phyloP scores from a whole-genome alignment of 768 basidiomycete genomes.

The Leccinum variicolor region DNA sequence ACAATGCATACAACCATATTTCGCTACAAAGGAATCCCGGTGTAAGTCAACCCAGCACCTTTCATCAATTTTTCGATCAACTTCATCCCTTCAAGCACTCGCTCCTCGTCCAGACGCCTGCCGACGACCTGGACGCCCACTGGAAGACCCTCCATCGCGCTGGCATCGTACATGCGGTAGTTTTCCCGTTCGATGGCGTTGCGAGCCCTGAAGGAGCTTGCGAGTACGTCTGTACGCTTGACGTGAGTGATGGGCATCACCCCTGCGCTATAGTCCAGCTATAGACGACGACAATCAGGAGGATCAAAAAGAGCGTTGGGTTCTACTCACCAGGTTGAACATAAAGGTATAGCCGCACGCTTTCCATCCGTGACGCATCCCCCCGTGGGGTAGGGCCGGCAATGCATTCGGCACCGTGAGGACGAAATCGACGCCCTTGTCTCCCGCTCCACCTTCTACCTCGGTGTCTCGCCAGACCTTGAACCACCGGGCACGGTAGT shows the following conservation, averaged over 20 bases:
- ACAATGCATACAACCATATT: neutral
- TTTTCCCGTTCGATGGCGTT: slow-evolving; percentile 39
- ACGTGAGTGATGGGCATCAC: slow-evolving; percentile 45
- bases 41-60: slow-evolving; percentile 21
- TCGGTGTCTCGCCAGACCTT: slow-evolving; percentile 29
- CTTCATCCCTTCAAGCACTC: slow-evolving; percentile 44
- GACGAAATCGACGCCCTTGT: slow-evolving; percentile 57
- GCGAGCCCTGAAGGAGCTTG: slow-evolving; percentile 21
- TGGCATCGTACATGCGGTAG: slow-evolving; percentile 40
- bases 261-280: slow-evolving; percentile 46
- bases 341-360: slow-evolving; percentile 63
- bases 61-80: slow-evolving; percentile 33
- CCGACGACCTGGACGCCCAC: slow-evolving; percentile 44
- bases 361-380: slow-evolving; percentile 52
- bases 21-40: slow-evolving; percentile 20
- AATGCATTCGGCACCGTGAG: slow-evolving; percentile 60
- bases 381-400: slow-evolving; percentile 54
- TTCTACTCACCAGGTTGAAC: slow-evolving; percentile 56
- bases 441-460: slow-evolving; percentile 24
- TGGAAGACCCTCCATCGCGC: slow-evolving; percentile 43
- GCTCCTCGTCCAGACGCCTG: slow-evolving; percentile 44
- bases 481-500: slow-evolving; percentile 41
- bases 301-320: neutral
- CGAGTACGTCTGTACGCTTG: slow-evolving; percentile 33
- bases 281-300: neutral